phyloP scores from a whole-genome alignment of 2,329 filamentous ascomycete genomes.

The Calcarisporium arbuscula region DNA sequence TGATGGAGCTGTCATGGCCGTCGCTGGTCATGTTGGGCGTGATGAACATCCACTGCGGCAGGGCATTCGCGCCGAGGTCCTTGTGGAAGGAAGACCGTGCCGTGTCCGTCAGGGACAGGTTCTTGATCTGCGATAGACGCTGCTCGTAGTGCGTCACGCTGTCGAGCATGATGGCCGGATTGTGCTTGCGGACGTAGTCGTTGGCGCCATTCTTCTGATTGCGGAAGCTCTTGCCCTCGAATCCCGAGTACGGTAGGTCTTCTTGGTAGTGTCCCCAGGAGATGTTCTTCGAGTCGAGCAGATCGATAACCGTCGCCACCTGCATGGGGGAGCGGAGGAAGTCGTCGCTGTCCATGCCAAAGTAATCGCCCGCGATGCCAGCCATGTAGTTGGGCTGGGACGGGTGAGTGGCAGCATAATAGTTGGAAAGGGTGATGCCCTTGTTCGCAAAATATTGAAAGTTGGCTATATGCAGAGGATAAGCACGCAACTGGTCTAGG shows the following conservation, averaged over 20 bases:
- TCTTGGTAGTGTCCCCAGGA: constrained; percentile 72
- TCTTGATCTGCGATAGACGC: constrained; percentile 66
- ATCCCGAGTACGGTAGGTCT: constrained; percentile 69
- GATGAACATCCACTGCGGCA: constrained; percentile 69
- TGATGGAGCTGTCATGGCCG: constrained; percentile 68
- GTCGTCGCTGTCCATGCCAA: constrained; percentile 64
- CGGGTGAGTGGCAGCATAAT: constrained; percentile 62
- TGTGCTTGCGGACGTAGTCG: constrained; percentile 81
- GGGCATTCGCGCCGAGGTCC: constrained; percentile 54
- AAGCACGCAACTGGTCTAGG: no score
- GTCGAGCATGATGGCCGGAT: constrained; percentile 60
- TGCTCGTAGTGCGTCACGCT: constrained; percentile 52
- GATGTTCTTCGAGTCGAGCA: constrained; percentile 59
- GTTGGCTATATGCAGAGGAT: constrained; percentile 15
- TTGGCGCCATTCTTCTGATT: constrained; percentile 60
- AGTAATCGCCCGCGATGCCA: constrained; percentile 63
- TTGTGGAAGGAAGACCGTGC: constrained; percentile 53
- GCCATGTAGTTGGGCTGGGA: constrained; percentile 73
- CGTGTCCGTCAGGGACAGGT: constrained; percentile 41
- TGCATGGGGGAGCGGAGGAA: constrained; percentile 53
- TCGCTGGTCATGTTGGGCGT: constrained; percentile 72
- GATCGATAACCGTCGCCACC: constrained; percentile 60
- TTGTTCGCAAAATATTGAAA: constrained; percentile 20
- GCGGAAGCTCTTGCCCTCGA: constrained; percentile 55
- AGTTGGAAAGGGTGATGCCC: constrained; percentile 25